These are phyloP conservation scores for Wickerhamiella infanticola DNA, from an alignment of 1,139 yeast species.

Conservation along the genomic window DNA sequence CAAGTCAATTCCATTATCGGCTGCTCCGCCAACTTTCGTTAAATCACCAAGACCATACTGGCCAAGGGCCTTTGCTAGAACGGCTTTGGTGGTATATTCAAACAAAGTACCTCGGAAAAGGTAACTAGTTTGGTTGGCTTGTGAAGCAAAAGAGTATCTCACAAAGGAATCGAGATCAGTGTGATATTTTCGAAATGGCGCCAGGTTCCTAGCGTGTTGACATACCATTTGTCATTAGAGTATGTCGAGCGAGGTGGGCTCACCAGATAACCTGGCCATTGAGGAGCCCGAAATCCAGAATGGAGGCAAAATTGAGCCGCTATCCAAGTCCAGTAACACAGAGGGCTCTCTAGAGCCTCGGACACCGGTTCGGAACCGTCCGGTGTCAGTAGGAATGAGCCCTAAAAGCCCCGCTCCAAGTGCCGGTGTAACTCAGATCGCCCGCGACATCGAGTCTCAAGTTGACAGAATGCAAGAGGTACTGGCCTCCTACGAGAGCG, in stretches of 20 bases:
- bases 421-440: slow-evolving; percentile 7
- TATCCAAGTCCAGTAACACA: neutral
- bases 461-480: slow-evolving; percentile 7
- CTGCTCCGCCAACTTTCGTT: slow-evolving; percentile 43
- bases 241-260: neutral
- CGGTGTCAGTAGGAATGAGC: slow-evolving; percentile 14
- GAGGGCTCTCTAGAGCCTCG: slow-evolving; percentile 1
- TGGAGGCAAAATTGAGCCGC: no score
- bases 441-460: slow-evolving; percentile 8
- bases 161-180: slow-evolving; percentile 21
- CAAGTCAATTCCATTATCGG: slow-evolving; percentile 61
- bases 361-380: slow-evolving; percentile 19
- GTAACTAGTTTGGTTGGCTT: slow-evolving; percentile 28
- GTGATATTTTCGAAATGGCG: slow-evolving; percentile 11
- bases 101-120: slow-evolving; percentile 57
- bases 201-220: neutral
- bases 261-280: neutral
- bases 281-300: no score
- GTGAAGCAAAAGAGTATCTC: slow-evolving; percentile 19
- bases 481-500: slow-evolving; percentile 10
- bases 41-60: slow-evolving; percentile 26
- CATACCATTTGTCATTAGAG: neutral
- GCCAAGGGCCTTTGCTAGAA: slow-evolving; percentile 30
- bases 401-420: slow-evolving; percentile 11
- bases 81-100: slow-evolving; percentile 39